A percentile compares a stretch with the other conserved stretches of the same genome.
Evolutionary conservation across 2,329 filamentous ascomycete genomes (phyloP).

Genomic region (Penicillium sp.): DNA sequence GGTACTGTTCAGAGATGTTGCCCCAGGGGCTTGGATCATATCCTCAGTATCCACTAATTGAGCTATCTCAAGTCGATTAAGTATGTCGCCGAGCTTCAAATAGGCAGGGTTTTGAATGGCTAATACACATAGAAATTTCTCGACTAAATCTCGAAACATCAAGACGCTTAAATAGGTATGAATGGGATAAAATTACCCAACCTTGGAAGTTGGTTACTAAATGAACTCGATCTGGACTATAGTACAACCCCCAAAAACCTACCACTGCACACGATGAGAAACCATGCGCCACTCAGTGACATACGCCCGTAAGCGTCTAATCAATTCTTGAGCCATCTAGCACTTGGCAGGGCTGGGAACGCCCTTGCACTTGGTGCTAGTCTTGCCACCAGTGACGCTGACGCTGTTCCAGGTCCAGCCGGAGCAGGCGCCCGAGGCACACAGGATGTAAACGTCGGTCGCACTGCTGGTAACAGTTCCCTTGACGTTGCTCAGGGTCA

Average conservation of each 20-base stretch:
- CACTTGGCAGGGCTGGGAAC: slow-evolving; percentile 31
- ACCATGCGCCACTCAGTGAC: neutral
- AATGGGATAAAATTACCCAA: too few relatives aligned
- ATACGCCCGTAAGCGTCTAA: neutral
- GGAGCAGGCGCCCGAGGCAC: slow-evolving; percentile 54
- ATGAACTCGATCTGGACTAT: neutral
- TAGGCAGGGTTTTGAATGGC: too few relatives aligned
- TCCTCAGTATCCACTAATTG: too few relatives aligned
- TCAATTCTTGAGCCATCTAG: neutral
- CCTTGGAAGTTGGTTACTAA: too few relatives aligned
- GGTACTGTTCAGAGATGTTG: too few relatives aligned
- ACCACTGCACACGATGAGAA: neutral
- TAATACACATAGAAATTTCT: too few relatives aligned
- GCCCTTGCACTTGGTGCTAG: slow-evolving; percentile 44
- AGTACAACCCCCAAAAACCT: neutral
- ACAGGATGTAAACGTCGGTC: slow-evolving; percentile 56
- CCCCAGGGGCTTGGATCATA: too few relatives aligned
- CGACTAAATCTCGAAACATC: too few relatives aligned
- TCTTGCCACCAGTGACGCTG: slow-evolving; percentile 55
- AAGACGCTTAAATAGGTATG: too few relatives aligned
- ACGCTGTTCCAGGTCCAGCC: slow-evolving; percentile 58
- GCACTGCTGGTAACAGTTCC: slow-evolving; percentile 39
- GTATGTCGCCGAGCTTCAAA: too few relatives aligned
- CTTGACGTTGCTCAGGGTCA: slow-evolving; percentile 33
- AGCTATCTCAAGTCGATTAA: too few relatives aligned